Evolutionary conservation across 305 asterid genomes (phyloP).

Genomic region (Euphrasia arctica): DNA sequence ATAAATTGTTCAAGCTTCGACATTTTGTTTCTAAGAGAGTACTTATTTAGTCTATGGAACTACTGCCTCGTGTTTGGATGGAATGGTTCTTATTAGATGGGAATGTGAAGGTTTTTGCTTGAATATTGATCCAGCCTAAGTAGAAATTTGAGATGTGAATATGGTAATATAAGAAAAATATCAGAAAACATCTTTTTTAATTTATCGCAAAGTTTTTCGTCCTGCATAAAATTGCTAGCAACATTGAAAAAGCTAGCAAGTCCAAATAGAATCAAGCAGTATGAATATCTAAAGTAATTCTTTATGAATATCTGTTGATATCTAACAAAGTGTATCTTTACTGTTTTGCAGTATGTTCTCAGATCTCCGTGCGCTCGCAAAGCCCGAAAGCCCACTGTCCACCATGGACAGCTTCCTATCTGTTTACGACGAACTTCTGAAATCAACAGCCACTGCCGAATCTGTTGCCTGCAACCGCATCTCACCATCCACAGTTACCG

Average conservation of each 20-base stretch:
- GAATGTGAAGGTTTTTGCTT: neutral
- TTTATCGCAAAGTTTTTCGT: neutral
- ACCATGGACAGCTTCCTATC: conserved; percentile 78
- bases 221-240: neutral
- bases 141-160: neutral
- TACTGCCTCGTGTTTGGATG: neutral
- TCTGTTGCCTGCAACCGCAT: conserved; percentile 35
- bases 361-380: conserved; percentile 59
- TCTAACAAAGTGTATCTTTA: neutral
- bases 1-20: neutral
- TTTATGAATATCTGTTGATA: neutral
- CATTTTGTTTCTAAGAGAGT: neutral
- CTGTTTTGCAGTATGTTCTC: conserved; percentile 76
- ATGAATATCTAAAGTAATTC: neutral
- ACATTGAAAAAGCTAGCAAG: no score
- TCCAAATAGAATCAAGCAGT: neutral
- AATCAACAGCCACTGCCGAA: conserved; percentile 53
- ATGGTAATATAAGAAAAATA: neutral
- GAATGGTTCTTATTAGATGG: neutral
- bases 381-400: conserved; percentile 75
- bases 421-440: conserved; percentile 63
- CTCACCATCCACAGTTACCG: conserved; percentile 27
- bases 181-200: neutral
- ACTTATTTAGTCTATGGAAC: neutral
- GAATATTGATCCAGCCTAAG: neutral